Evolutionary conservation across 345 rosid species (phyloP).

Genomic region (Balakata baccata): DNA sequence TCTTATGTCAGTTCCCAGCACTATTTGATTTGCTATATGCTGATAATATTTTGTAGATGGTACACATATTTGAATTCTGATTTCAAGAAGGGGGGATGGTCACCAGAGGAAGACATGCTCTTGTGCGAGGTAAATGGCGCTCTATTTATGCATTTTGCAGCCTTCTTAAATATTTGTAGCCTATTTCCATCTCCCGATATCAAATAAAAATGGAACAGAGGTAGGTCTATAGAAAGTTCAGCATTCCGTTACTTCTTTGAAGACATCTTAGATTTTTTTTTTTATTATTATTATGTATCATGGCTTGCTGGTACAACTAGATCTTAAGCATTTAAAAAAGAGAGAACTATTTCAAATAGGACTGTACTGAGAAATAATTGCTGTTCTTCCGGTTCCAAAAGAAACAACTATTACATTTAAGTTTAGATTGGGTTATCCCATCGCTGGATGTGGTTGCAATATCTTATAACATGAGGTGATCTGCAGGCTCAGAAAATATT

Average conservation of each 20-base stretch:
- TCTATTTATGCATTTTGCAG: conserved; percentile 2
- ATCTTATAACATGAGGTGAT: conserved; percentile 24
- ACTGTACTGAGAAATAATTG: conserved; percentile 25
- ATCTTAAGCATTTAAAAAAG: conserved; percentile 20
- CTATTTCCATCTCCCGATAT: background rate
- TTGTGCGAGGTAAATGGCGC: conserved; percentile 71
- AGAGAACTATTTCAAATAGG: conserved; percentile 19
- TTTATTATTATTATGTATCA: too few species aligned
- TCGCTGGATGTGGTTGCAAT: conserved; percentile 15
- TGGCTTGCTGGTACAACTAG: conserved; percentile 2
- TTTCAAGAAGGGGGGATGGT: conserved; percentile 99
- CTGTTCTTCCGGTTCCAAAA: conserved; percentile 19
- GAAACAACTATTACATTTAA: conserved; percentile 10
- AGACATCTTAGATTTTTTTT: background rate
- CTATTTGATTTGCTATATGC: conserved; percentile 16
- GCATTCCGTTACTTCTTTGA: background rate
- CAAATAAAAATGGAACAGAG: conserved; percentile 3
- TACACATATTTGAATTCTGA: conserved; percentile 91
- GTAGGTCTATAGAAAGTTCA: background rate
- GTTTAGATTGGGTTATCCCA: conserved; percentile 15
- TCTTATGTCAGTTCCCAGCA: background rate
- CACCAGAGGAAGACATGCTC: conserved; percentile 93
- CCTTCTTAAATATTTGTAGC: background rate
- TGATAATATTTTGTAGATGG: conserved; percentile 57
- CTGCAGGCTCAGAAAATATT: conserved; percentile 86